Percentiles rank a stretch among this genome's conserved stretches.
These are phyloP conservation scores for Beauveria sp. DNA, from an alignment of 2,329 filamentous ascomycete species.

Conservation along the genomic window DNA sequence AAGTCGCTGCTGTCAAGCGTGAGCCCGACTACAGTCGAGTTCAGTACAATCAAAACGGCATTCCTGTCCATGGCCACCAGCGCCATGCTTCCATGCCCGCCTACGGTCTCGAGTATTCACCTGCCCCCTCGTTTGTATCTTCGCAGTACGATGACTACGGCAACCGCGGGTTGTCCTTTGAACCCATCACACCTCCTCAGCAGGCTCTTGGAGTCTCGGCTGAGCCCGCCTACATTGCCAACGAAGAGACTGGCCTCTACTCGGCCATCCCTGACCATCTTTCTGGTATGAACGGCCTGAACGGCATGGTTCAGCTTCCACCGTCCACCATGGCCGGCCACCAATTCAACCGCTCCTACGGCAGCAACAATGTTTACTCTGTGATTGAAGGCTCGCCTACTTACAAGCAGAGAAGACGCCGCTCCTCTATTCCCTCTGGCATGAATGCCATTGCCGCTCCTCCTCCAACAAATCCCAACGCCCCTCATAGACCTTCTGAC, in stretches of 20 bases:
- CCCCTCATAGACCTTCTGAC: slow-evolving; percentile 75
- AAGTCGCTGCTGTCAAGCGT: slow-evolving; percentile 66
- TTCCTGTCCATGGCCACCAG: slow-evolving; percentile 80
- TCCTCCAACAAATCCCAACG: slow-evolving; percentile 50
- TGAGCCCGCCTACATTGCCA: slow-evolving; percentile 95
- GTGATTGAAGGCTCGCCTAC: slow-evolving; percentile 97
- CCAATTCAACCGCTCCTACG: slow-evolving; percentile 70
- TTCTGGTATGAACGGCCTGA: slow-evolving; percentile 63
- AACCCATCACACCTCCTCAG: slow-evolving; percentile 93
- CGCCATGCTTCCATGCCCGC: slow-evolving; percentile 98
- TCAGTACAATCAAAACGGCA: slow-evolving; percentile 87
- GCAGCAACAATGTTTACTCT: slow-evolving; percentile 75
- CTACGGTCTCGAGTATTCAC: slow-evolving; percentile 91
- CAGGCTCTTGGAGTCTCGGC: slow-evolving; percentile 72
- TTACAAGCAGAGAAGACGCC: slow-evolving; percentile 92
- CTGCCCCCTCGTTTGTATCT: slow-evolving; percentile 95
- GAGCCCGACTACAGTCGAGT: slow-evolving; percentile 77
- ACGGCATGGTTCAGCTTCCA: slow-evolving; percentile 85
- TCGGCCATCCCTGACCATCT: slow-evolving; percentile 87
- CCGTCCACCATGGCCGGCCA: slow-evolving; percentile 75
- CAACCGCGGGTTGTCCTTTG: slow-evolving; percentile 90
- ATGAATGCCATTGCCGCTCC: slow-evolving; percentile 61
- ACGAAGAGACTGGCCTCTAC: slow-evolving; percentile 94
- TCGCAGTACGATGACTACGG: slow-evolving; percentile 98
- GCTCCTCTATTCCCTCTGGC: slow-evolving; percentile 83